Evolutionary conservation across 306 rosid genomes (phyloP), one percentile per base, ranked within the genome.

Genomic region (Prunus kanzakura): DNA sequence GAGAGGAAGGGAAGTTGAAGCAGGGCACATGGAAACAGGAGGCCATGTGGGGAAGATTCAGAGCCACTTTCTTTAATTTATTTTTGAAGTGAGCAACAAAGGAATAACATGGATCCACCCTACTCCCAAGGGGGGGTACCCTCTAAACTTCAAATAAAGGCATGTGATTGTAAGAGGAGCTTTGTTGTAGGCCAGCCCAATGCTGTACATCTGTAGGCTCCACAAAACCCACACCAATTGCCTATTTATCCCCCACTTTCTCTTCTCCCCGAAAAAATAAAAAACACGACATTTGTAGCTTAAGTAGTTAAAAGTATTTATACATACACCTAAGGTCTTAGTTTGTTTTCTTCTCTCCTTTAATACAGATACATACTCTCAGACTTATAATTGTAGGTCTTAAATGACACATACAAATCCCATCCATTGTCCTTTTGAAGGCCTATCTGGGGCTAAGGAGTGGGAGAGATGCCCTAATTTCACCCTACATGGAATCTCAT

Each of bases 11-110:
- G 75, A 22, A 14, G 79, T 9, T 25, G 86, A 81, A 78, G 84
- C 86, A 85, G 63, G 85, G 91, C 93, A 91, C 97, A 89, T 91
- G 97, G 97, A 87, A 85, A 74, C 89, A 86, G 89, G 58, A 80
- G 81, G 78, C 86, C 97, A 91, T 89, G 95, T 86, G 97, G 88
- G 80, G 90, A 88, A 88, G 93, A 89, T 88, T 86, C 93, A 85
- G 84, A 85, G 79, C 78, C 83, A 79, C 81, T 79, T 64, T 79
- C 35, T 71, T 75, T 23, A 8, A 38, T 64, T 72, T 3, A 11
- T 18, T 46, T 70, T 67, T 74, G 30, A 52, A 60, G 52, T 57
- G 78, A 82, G 82, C 73, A 87, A 79, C 88, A 82, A 84, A 50
- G 79, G 84, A 88, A 84, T 76, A 80, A 87, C 90, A 91, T 87